phyloP scores from a whole-genome alignment of 352 stramenopile genomes.

The Phytopythium delawarense region DNA sequence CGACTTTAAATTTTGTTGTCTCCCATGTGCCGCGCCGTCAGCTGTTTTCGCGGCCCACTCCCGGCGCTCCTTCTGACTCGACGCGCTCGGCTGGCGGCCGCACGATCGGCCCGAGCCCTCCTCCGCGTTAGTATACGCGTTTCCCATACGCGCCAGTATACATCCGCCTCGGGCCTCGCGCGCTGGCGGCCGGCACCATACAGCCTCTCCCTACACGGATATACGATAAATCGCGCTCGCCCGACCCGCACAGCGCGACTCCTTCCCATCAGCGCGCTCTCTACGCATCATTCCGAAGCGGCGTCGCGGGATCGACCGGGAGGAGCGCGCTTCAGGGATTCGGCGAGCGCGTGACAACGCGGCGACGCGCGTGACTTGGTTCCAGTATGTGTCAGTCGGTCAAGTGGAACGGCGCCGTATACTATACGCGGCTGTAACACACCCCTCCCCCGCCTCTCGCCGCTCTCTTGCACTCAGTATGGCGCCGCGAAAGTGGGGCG shows the following conservation, averaged over 20 bases:
- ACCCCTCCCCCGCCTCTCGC: neutral
- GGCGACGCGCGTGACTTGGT: neutral
- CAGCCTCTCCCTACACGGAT: neutral
- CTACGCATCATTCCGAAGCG: neutral
- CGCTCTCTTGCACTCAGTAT: neutral
- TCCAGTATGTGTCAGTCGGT: neutral
- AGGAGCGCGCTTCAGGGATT: neutral
- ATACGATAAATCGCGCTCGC: neutral
- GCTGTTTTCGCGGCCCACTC: constrained; percentile 3
- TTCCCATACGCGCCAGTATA: neutral
- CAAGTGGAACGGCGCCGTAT: neutral
- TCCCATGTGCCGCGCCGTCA: neutral
- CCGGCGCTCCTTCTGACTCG: neutral
- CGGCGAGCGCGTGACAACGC: neutral
- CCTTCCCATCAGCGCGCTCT: neutral
- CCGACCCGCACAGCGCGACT: neutral
- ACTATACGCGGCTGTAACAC: neutral
- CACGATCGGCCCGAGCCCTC: neutral
- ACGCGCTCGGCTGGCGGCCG: neutral
- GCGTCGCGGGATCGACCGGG: neutral
- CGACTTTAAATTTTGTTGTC: neutral
- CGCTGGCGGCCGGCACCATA: neutral
- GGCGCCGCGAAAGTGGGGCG: neutral
- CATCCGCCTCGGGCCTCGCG: neutral
- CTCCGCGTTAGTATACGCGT: too few relatives aligned